Evolutionary conservation across 1,284 basidiomycete genomes (phyloP).

Genomic region (Cryptococcus depauperatus): DNA sequence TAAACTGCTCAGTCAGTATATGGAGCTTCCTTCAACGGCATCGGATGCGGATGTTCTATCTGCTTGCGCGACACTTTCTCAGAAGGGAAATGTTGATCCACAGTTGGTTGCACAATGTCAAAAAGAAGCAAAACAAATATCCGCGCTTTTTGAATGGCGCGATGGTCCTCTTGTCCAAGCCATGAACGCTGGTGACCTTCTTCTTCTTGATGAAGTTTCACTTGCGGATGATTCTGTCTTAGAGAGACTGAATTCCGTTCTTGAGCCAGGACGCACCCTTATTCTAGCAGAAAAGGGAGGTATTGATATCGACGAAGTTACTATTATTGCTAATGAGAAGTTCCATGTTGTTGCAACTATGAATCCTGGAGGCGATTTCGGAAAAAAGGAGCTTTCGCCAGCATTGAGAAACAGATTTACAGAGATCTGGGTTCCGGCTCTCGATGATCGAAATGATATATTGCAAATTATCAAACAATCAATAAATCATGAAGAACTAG

Average conservation of each 20-base stretch:
- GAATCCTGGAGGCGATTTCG: constrained; percentile 99
- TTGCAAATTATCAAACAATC: constrained; percentile 67
- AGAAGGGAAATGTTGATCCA: constrained; percentile 16
- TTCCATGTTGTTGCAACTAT: constrained; percentile 97
- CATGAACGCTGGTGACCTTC: constrained; percentile 77
- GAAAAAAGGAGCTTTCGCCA: constrained; percentile 97
- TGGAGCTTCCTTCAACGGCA: constrained; percentile 14
- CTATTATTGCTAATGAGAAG: constrained; percentile 55
- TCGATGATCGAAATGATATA: constrained; percentile 69
- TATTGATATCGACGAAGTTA: constrained; percentile 59
- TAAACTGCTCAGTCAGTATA: constrained; percentile 34
- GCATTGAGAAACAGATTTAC: constrained; percentile 97
- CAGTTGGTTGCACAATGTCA: constrained; percentile 13
- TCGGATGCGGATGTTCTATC: constrained; percentile 27
- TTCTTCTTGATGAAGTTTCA: constrained; percentile 95
- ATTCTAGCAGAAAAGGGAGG: constrained; percentile 91
- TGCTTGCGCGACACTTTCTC: constrained; percentile 13
- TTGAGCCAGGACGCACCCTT: constrained; percentile 82
- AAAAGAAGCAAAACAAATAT: constrained; percentile 45
- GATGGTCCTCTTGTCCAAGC: constrained; percentile 91
- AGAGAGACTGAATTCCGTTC: constrained; percentile 91
- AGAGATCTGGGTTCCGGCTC: constrained; percentile 94
- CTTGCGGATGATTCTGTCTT: constrained; percentile 97
- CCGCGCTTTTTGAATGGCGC: constrained; percentile 91
- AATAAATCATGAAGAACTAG: constrained; percentile 60